These are phyloP conservation scores for Phytophthora ramorum DNA, from an alignment of 352 stramenopile species.

Conservation along the genomic window DNA sequence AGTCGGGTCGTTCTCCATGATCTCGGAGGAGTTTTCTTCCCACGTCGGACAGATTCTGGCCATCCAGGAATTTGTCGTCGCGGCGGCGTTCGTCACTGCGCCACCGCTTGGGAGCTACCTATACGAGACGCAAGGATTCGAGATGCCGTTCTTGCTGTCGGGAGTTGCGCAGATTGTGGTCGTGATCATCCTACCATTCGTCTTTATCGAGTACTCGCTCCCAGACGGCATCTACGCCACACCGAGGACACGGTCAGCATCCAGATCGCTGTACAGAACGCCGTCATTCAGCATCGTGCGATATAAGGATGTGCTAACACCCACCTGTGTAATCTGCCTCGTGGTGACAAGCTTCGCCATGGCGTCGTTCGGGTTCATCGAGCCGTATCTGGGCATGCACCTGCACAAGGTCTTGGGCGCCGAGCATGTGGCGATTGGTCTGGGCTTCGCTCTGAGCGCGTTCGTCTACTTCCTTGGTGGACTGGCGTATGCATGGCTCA, in stretches of 20 bases:
- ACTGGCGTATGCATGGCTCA: constrained; percentile 68
- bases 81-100: constrained; percentile 65
- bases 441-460: constrained; percentile 70
- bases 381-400: constrained; percentile 69
- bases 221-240: constrained; percentile 60
- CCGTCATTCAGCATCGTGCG: constrained; percentile 46
- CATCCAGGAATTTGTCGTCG: constrained; percentile 75
- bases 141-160: constrained; percentile 66
- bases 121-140: constrained; percentile 59
- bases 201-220: constrained; percentile 83
- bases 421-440: constrained; percentile 64
- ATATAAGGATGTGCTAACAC: constrained; percentile 63
- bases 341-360: constrained; percentile 62
- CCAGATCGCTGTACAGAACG: constrained; percentile 22
- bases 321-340: constrained; percentile 60
- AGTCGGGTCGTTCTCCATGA: constrained; percentile 70
- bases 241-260: constrained; percentile 15
- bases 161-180: constrained; percentile 65
- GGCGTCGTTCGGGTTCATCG: constrained; percentile 78
- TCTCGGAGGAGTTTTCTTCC: constrained; percentile 68
- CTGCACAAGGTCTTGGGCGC: constrained; percentile 63
- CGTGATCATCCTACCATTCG: constrained; percentile 69
- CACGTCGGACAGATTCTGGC: constrained; percentile 62
- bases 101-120: constrained; percentile 66
- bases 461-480: constrained; percentile 75